Conservation (phyloP, 2,329 filamentous ascomycete species). For the Fusarium floridanum region DNA sequence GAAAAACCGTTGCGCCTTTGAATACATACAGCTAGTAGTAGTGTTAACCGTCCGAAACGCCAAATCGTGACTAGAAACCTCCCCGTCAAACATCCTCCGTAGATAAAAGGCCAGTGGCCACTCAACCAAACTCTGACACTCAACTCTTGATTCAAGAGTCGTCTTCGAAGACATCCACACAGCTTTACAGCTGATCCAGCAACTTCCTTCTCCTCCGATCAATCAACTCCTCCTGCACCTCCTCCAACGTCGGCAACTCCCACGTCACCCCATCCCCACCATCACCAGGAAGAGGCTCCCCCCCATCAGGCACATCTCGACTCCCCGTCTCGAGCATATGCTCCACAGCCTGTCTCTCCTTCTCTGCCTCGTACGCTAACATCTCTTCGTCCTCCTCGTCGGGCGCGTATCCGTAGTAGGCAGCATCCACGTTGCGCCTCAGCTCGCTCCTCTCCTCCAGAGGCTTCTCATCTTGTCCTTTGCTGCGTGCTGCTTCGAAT, state of each 20-base stretch:
- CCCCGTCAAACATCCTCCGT: not conserved
- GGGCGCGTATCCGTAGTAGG: slow-evolving; percentile 94
- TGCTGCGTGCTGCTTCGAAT: slow-evolving; percentile 81
- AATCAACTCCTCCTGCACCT: slow-evolving; percentile 94
- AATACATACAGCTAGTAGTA: slow-evolving; percentile 16
- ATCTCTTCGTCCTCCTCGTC: slow-evolving; percentile 90
- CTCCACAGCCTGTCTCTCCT: slow-evolving; percentile 85
- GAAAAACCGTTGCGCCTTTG: slow-evolving; percentile 24
- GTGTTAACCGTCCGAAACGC: slow-evolving; percentile 27
- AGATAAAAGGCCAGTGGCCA: not conserved
- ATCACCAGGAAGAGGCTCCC: slow-evolving; percentile 91
- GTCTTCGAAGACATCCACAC: not conserved
- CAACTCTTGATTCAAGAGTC: not conserved
- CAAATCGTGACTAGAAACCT: slow-evolving; percentile 17
- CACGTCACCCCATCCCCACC: slow-evolving; percentile 84
- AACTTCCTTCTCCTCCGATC: slow-evolving; percentile 86
- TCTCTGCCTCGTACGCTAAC: slow-evolving; percentile 82
- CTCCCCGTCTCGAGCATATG: slow-evolving; percentile 71
- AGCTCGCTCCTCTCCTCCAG: slow-evolving; percentile 77
- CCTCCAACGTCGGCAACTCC: slow-evolving; percentile 86
- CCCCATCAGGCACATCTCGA: slow-evolving; percentile 73
- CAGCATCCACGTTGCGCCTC: slow-evolving; percentile 85
- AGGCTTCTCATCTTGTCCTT: slow-evolving; percentile 70
- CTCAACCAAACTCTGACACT: not conserved
- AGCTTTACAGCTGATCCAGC: slow-evolving; percentile 77